phyloP scores from a whole-genome alignment of 169 alveolate genomes.

The Plasmodium reichenowi region DNA sequence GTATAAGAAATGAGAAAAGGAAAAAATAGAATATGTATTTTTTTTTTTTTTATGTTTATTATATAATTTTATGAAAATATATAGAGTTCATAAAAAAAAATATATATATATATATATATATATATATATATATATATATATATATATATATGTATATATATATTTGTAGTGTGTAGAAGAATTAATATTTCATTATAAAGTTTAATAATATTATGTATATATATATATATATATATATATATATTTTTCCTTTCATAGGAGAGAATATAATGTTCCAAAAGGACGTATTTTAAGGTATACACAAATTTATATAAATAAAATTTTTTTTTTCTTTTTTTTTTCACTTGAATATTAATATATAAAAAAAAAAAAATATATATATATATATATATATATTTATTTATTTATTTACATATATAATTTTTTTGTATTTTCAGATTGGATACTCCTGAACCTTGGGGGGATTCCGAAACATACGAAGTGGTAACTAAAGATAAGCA shows the following conservation, averaged over 20 bases:
- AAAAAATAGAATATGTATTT: background rate
- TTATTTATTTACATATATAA: background rate
- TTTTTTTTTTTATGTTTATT: background rate
- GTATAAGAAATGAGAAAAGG: constrained; percentile 18
- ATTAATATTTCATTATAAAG: background rate
- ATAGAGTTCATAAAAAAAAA: constrained; percentile 7
- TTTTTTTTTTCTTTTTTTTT: background rate
- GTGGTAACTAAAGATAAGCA: constrained; percentile 2
- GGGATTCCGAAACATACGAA: constrained; percentile 53
- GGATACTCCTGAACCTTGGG: constrained; percentile 75
- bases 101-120: too few relatives aligned
- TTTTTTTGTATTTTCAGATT: constrained; percentile 24
- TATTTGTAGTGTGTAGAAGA: background rate
- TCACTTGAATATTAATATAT: background rate
- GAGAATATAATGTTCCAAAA: constrained; percentile 4
- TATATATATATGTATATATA: background rate
- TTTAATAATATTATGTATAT: background rate
- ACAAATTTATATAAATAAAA: background rate
- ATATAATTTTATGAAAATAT: background rate
- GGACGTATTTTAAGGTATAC: constrained; percentile 62
- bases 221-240: constrained; percentile 7
- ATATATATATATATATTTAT: background rate
- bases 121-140: too few relatives aligned
- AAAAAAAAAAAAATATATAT: background rate
- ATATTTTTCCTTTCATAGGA: constrained; percentile 35